Evolutionary conservation across 495 filamentous ascomycete species (phyloP).

Genomic region (Aspergillus sclerotiicarbonarius): DNA sequence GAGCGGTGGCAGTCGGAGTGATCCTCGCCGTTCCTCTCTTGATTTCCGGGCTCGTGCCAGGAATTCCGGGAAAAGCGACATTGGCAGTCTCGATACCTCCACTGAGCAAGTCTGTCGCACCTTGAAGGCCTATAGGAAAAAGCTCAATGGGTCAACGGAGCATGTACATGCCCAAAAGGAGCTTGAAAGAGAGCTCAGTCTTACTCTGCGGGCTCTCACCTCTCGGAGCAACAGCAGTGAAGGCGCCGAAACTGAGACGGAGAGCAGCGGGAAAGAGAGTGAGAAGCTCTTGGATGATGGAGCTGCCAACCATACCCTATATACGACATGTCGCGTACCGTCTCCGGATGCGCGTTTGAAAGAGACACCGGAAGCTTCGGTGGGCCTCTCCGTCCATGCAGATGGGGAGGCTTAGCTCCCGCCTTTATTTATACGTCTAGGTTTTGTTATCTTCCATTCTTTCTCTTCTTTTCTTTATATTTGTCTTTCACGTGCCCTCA

Average conservation of each 20-base stretch:
- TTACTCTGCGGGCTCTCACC: slow-evolving; percentile 69
- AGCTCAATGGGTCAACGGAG: slow-evolving; percentile 63
- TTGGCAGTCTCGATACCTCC: slow-evolving; percentile 66
- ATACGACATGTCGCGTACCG: slow-evolving; percentile 32
- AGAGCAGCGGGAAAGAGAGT: slow-evolving; percentile 47
- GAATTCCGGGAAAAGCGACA: slow-evolving; percentile 50
- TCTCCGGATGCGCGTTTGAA: slow-evolving; percentile 36
- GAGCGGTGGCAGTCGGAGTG: slow-evolving; percentile 18
- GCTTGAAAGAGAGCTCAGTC: slow-evolving; percentile 73
- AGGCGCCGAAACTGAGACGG: slow-evolving; percentile 39
- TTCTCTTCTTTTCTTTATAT: slow-evolving; percentile 5
- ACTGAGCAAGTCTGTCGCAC: slow-evolving; percentile 79
- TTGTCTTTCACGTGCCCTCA: not conserved
- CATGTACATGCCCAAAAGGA: slow-evolving; percentile 65
- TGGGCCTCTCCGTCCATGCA: slow-evolving; percentile 34
- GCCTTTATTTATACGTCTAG: not conserved
- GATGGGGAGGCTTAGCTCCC: slow-evolving; percentile 23
- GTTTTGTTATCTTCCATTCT: not conserved
- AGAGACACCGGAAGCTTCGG: slow-evolving; percentile 23
- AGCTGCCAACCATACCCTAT: slow-evolving; percentile 21
- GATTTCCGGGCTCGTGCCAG: slow-evolving; percentile 56
- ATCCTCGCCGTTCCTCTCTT: slow-evolving; percentile 54
- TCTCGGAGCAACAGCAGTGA: slow-evolving; percentile 41
- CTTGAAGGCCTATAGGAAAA: slow-evolving; percentile 79
- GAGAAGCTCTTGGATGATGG: slow-evolving; percentile 28